Evolutionary conservation across 2,329 filamentous ascomycete genomes (phyloP).

Genomic region (Chaetomiaceae sp.): DNA sequence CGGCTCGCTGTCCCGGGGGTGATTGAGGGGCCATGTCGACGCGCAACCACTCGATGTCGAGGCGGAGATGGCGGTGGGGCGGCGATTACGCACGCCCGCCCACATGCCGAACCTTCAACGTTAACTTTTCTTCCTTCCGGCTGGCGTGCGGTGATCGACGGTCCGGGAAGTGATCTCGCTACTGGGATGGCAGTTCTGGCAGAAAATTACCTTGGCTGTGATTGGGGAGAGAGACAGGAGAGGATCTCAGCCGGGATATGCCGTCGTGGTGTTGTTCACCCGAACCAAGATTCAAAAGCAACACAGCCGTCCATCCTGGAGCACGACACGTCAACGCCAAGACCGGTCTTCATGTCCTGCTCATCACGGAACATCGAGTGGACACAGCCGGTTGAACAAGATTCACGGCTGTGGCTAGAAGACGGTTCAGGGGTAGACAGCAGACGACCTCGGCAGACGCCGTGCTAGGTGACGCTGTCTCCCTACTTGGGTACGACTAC

Average conservation of each 20-base stretch:
- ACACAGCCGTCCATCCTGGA: not conserved
- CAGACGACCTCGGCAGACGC: too few relatives aligned
- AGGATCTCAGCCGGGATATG: not conserved
- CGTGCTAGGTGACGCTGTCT: too few relatives aligned
- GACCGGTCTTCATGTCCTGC: too few relatives aligned
- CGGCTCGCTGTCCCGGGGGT: not conserved
- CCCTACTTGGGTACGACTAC: too few relatives aligned
- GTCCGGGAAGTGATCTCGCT: not conserved
- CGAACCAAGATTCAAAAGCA: not conserved
- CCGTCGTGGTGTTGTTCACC: not conserved
- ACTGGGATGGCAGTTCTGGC: too few relatives aligned
- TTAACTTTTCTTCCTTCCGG: not conserved
- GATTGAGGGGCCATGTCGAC: slow-evolving; percentile 5
- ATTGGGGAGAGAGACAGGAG: not conserved
- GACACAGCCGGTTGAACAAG: too few relatives aligned
- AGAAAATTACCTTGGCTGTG: not conserved
- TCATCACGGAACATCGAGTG: too few relatives aligned
- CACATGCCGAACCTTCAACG: not conserved
- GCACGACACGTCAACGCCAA: not conserved
- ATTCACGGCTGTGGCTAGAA: too few relatives aligned
- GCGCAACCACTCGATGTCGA: slow-evolving; percentile 4
- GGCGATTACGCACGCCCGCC: slow-evolving; percentile 9
- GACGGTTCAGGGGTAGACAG: too few relatives aligned
- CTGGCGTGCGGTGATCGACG: not conserved
- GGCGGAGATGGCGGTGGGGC: slow-evolving; percentile 1